Evolutionary conservation across 805 yeast species (phyloP), one percentile per base, ranked within the genome.

Genomic region (Vanderwaltozyma tropicalis): DNA sequence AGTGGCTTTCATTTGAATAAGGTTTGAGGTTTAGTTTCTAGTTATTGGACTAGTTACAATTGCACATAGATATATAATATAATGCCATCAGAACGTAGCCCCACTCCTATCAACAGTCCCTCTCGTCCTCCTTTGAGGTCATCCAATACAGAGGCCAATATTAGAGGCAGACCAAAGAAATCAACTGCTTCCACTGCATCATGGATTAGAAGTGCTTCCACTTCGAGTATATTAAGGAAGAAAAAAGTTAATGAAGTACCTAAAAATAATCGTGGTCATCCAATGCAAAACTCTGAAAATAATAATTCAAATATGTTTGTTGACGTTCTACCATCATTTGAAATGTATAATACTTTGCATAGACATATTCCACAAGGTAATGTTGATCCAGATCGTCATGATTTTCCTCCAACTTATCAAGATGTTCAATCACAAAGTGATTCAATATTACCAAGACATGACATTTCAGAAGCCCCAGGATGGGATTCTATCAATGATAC

Each of bases 311-410:
- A 49, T 28, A 45, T 50, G 28, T 37, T 60, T 11, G 62, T 74
- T 35, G 84, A 78, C 46, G 71, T 78, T 2, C 53, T 79, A 26
- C 87, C 85, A 0, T 76, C 84, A 0, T 79, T 78, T 49, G 81
- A 78, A 43, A 74, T 79, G 78, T 77, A 75, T 48, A 76, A 74
- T 46, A 68, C 63, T 1, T 35, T 65, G 31, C 66, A 63, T 35
- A 49, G 59, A 34, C 71, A 47, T 57, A 69, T 49, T 45, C 69
- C 59, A 43, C 66, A 50, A 38, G 75, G 53, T 50, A 69, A 51
- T 27, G 49, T 51, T 1, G 49, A 54, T 30, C 56, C 59, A 3
- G 58, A 51, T 35, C 40, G 42, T 26, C 53, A 47, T 21, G 63
- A 55, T 27, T 48, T 48, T 18, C 68, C 68, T 2, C 68, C 68